Evolutionary conservation across 2,329 filamentous ascomycete genomes (phyloP).

Genomic region (Xylaria sp.): DNA sequence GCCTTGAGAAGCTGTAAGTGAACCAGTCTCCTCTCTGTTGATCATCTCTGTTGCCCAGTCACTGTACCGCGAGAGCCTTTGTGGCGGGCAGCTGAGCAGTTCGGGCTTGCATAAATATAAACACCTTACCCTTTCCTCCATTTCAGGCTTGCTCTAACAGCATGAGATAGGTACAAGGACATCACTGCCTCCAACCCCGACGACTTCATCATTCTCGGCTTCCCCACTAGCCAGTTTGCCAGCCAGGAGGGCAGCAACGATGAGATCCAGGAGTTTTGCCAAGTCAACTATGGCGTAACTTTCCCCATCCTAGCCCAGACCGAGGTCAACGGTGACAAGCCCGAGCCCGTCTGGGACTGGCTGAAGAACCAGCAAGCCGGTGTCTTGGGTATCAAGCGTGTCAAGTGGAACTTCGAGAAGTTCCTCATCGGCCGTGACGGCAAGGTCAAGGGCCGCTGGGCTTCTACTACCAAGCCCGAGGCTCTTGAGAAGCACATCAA

Average conservation of each 20-base stretch:
- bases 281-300: conserved; percentile 90
- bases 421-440: conserved; percentile 90
- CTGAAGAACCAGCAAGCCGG: conserved; percentile 79
- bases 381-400: conserved; percentile 83
- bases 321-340: conserved; percentile 88
- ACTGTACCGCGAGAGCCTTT: background rate
- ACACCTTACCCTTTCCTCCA: background rate
- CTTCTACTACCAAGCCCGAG: conserved; percentile 88
- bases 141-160: conserved; percentile 14
- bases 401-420: conserved; percentile 99
- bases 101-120: background rate
- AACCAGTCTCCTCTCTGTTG: background rate
- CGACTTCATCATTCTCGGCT: conserved; percentile 88
- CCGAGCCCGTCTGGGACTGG: conserved; percentile 83
- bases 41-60: background rate
- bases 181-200: conserved; percentile 75
- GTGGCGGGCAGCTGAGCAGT: background rate
- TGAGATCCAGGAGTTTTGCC: conserved; percentile 86
- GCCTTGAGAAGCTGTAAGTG: conserved; percentile 81
- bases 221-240: conserved; percentile 99
- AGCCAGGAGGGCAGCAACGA: conserved; percentile 85
- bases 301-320: conserved; percentile 94
- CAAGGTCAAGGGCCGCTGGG: conserved; percentile 85
- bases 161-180: conserved; percentile 67
- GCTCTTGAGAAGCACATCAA: conserved; percentile 78